Evolutionary conservation across 306 rosid species (phyloP).

Genomic region (Parietaria judaica): DNA sequence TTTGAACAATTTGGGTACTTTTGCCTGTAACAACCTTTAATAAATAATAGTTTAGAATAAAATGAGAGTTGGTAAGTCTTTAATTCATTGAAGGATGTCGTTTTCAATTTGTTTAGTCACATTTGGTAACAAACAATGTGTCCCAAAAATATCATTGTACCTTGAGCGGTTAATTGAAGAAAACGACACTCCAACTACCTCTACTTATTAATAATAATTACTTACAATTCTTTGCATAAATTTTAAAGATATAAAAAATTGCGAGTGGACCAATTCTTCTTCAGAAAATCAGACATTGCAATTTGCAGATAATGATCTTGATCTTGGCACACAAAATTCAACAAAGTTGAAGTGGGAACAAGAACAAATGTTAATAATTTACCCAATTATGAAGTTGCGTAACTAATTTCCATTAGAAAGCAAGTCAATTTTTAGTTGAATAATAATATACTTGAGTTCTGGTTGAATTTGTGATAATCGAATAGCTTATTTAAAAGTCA

Average conservation of each 20-base stretch:
- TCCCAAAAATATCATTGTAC: constrained; percentile 6
- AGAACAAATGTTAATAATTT: constrained; percentile 1
- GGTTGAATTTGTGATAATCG: too few species aligned
- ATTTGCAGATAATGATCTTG: constrained; percentile 1
- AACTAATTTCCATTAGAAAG: constrained; percentile 2
- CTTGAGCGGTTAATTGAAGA: constrained; percentile 16
- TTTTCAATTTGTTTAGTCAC: constrained; percentile 27
- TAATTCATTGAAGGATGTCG: constrained; percentile 5
- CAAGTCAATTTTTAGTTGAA: neutral
- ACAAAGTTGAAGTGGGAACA: neutral
- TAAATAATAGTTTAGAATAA: neutral
- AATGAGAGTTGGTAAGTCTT: constrained; percentile 8
- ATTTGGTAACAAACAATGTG: constrained; percentile 24
- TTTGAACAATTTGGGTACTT: too few species aligned
- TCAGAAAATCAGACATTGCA: too few species aligned
- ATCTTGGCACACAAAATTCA: neutral
- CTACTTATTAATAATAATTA: neutral
- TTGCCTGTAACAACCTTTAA: too few species aligned
- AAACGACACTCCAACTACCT: constrained; percentile 25
- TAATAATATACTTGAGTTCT: too few species aligned
- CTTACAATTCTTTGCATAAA: neutral
- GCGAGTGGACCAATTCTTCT: too few species aligned
- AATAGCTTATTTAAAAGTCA: too few species aligned
- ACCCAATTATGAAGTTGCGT: constrained; percentile 2
- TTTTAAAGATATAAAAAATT: too few species aligned